A percentile compares a stretch with the other conserved stretches of the same genome.
These are phyloP conservation scores for Nemania sp. DNA, from an alignment of 2,329 filamentous ascomycete genomes.

Conservation along the genomic window DNA sequence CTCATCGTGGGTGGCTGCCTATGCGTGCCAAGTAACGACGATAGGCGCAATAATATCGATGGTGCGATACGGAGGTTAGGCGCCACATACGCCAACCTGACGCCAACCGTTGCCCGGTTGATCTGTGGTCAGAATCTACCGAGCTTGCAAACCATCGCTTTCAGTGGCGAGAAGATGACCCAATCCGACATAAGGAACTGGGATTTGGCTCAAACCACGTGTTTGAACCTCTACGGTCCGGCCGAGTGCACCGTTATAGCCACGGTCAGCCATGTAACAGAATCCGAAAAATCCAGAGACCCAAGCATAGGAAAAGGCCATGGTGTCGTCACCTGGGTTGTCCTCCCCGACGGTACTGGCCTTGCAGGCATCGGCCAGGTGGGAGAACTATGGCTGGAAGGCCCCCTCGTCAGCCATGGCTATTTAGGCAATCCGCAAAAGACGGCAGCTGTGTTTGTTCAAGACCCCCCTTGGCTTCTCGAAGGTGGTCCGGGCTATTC, in stretches of 20 bases:
- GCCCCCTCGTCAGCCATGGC: background rate
- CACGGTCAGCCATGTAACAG: background rate
- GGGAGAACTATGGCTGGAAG: background rate
- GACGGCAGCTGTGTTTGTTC: conserved; percentile 12
- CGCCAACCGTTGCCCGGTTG: conserved; percentile 2
- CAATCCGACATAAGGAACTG: background rate
- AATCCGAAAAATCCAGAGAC: background rate
- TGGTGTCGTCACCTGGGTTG: background rate
- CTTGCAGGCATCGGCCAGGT: background rate
- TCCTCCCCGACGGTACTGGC: background rate
- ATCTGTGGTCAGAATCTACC: background rate
- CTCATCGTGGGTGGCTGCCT: conserved; percentile 5
- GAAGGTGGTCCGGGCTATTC: background rate
- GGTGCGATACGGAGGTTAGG: background rate
- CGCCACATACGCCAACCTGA: conserved; percentile 1
- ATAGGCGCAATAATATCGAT: background rate
- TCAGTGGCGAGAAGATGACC: conserved; percentile 3
- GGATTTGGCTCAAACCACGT: background rate
- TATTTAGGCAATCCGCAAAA: conserved; percentile 10
- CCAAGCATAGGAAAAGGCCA: background rate
- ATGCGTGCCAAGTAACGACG: conserved; percentile 2
- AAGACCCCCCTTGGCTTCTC: conserved; percentile 11
- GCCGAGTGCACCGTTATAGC: conserved; percentile 5
- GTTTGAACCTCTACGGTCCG: conserved; percentile 13
- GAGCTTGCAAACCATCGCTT: background rate